A percentile compares a stretch with the other conserved stretches of the same genome.
Evolutionary conservation across 495 filamentous ascomycete genomes (phyloP).

Genomic region (Talaromyces ruber): DNA sequence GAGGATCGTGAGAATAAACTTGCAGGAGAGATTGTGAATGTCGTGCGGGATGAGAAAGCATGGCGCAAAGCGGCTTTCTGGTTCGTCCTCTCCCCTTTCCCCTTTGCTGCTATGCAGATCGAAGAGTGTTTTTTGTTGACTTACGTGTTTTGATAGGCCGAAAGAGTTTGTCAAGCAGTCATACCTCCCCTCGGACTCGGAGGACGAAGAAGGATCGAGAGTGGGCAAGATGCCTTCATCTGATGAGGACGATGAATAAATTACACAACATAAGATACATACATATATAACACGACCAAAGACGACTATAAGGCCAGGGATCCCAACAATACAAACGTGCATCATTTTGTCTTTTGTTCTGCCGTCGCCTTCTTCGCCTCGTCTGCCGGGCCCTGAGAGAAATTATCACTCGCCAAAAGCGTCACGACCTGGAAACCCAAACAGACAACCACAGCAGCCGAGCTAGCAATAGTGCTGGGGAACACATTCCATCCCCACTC

Average conservation of each 20-base stretch:
- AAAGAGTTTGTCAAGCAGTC: constrained; percentile 64
- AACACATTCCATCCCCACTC: constrained; percentile 97
- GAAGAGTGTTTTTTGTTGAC: neutral
- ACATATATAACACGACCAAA: neutral
- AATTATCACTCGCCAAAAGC: constrained; percentile 18
- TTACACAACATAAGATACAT: neutral
- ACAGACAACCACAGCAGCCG: constrained; percentile 62
- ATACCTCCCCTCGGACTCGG: constrained; percentile 31
- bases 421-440: constrained; percentile 55
- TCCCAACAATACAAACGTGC: neutral
- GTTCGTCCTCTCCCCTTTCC: constrained; percentile 42
- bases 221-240: constrained; percentile 77
- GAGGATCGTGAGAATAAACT: constrained; percentile 70
- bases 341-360: constrained; percentile 3
- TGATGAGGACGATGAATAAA: constrained; percentile 38
- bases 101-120: neutral
- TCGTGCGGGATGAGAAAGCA: constrained; percentile 80
- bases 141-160: constrained; percentile 49
- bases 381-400: constrained; percentile 6
- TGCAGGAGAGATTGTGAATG: constrained; percentile 82
- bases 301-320: neutral
- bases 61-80: constrained; percentile 92
- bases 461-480: constrained; percentile 81
- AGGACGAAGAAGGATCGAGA: constrained; percentile 70
- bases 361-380: constrained; percentile 2